Evolutionary conservation across 1,284 basidiomycete genomes (phyloP).

Genomic region (Sphagnurus paluster): DNA sequence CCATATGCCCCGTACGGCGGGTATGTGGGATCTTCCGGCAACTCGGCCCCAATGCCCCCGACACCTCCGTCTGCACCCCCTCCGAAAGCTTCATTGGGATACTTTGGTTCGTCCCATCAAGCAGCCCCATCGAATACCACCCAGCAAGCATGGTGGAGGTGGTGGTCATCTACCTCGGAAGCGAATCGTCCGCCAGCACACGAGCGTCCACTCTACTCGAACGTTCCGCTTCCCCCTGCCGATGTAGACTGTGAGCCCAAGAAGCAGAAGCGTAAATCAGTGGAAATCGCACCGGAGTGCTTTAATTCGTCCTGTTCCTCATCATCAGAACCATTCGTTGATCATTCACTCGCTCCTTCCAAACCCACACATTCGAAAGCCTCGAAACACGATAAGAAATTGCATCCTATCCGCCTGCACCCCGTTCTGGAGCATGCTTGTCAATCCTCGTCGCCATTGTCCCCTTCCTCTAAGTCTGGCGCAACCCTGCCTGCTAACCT

Average conservation of each 20-base stretch:
- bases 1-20: no score
- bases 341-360: no score
- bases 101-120: neutral
- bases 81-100: neutral
- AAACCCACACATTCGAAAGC: no score
- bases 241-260: neutral
- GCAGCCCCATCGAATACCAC: neutral
- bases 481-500: neutral
- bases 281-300: no score
- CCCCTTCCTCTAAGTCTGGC: neutral
- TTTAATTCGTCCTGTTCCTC: no score
- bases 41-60: no score
- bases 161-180: neutral
- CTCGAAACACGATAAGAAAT: no score
- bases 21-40: no score
- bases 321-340: no score
- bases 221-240: neutral
- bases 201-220: neutral
- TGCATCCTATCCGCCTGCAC: neutral
- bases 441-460: neutral
- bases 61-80: no score
- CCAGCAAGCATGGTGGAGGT: neutral
- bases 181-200: neutral
- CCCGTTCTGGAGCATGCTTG: conserved; percentile 1
- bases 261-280: no score